phyloP scores from a whole-genome alignment of 768 basidiomycete genomes.

The Lepiota brunneoincarnata region DNA sequence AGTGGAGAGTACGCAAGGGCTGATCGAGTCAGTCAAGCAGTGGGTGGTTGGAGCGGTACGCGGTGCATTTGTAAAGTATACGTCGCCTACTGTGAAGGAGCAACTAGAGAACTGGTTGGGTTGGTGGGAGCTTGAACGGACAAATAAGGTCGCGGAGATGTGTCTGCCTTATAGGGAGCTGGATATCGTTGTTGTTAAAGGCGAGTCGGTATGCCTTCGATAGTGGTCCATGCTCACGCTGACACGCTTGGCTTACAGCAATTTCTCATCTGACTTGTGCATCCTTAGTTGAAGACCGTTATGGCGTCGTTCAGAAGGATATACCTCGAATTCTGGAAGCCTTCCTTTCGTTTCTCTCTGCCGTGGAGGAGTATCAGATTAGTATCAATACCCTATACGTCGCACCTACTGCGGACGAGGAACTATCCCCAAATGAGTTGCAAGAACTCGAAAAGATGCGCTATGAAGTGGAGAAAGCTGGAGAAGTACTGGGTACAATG shows the following conservation, averaged over 20 bases:
- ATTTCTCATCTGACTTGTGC: slow-evolving; percentile 66
- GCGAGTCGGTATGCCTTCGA: slow-evolving; percentile 32
- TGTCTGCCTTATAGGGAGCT: slow-evolving; percentile 60
- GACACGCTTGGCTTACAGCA: slow-evolving; percentile 34
- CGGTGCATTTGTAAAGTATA: slow-evolving; percentile 16
- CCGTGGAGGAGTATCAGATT: slow-evolving; percentile 61
- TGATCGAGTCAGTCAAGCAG: slow-evolving; percentile 13
- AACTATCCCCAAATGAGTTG: slow-evolving; percentile 31
- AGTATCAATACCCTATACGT: slow-evolving; percentile 45
- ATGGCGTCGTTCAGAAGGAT: slow-evolving; percentile 82
- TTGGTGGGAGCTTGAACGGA: slow-evolving; percentile 62
- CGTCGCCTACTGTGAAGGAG: slow-evolving; percentile 26
- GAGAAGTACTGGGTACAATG: slow-evolving; percentile 50
- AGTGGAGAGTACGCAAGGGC: slow-evolving; percentile 19
- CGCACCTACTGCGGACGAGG: slow-evolving; percentile 33
- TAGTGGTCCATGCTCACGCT: not conserved
- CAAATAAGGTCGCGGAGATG: slow-evolving; percentile 49
- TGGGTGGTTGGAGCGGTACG: not conserved
- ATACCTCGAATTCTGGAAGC: slow-evolving; percentile 82
- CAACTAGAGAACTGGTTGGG: slow-evolving; percentile 19
- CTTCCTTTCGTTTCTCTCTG: slow-evolving; percentile 60
- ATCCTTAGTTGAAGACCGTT: slow-evolving; percentile 77
- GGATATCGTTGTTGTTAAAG: slow-evolving; percentile 60
- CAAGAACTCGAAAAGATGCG: slow-evolving; percentile 34
- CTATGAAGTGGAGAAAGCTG: slow-evolving; percentile 53